A percentile compares a stretch with the other conserved stretches of the same genome.
phyloP scores from a whole-genome alignment of 768 basidiomycete genomes.

The Tulasnella sp. region DNA sequence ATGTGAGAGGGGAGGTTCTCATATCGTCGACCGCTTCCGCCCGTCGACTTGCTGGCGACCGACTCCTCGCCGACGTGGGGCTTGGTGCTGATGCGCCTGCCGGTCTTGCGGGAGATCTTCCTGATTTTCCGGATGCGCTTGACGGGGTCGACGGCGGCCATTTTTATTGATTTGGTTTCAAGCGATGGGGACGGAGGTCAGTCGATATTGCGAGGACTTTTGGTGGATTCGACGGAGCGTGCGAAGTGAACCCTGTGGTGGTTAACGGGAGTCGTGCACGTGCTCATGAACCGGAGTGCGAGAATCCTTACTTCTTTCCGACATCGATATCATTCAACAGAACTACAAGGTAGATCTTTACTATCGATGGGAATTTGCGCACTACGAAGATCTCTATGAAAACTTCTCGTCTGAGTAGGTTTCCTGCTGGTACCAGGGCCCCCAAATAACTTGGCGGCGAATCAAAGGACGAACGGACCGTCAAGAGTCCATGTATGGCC shows the following conservation, averaged over 20 bases:
- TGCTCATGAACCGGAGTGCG: too few species aligned
- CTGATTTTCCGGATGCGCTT: neutral
- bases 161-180: neutral
- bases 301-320: too few species aligned
- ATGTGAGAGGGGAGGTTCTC: constrained; percentile 60
- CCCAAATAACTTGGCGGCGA: too few species aligned
- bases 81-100: neutral
- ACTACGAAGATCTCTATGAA: too few species aligned
- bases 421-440: too few species aligned
- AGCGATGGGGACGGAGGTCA: neutral
- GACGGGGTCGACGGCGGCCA: neutral
- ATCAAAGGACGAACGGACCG: too few species aligned
- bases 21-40: constrained; percentile 1
- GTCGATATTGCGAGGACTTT: neutral
- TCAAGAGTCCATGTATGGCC: too few species aligned
- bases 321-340: too few species aligned
- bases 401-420: too few species aligned
- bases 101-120: neutral
- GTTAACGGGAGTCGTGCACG: neutral
- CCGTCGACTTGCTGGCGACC: neutral
- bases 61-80: neutral
- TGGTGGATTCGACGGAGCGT: neutral
- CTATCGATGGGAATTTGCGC: too few species aligned
- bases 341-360: too few species aligned
- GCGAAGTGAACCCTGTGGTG: neutral